These are phyloP conservation scores for Cyclocybe cylindracea DNA, from an alignment of 768 basidiomycete species.

Conservation along the genomic window DNA sequence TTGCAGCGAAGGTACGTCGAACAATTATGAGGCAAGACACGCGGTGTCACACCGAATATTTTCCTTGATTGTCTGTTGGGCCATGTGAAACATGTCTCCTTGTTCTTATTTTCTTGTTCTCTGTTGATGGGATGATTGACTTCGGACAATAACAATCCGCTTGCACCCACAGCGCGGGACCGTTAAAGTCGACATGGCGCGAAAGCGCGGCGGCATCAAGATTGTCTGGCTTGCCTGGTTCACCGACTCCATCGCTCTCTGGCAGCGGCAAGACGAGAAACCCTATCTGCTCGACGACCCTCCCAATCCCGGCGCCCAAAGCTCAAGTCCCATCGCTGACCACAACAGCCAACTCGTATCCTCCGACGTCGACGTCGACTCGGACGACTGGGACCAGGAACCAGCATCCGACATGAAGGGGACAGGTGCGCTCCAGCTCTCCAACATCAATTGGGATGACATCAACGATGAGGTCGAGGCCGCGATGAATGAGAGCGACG, in stretches of 20 bases:
- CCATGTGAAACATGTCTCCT: not conserved
- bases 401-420: conserved; percentile 29
- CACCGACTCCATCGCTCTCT: conserved; percentile 85
- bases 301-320: conserved; percentile 26
- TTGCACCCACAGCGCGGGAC: conserved; percentile 67
- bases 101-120: not conserved
- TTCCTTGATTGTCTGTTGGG: not conserved
- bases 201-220: conserved; percentile 72
- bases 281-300: conserved; percentile 74
- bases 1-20: conserved; percentile 75
- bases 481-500: conserved; percentile 80
- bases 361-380: conserved; percentile 67
- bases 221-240: conserved; percentile 93
- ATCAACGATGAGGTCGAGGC: conserved; percentile 88
- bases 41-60: not conserved
- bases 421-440: conserved; percentile 45
- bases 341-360: conserved; percentile 30
- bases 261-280: conserved; percentile 79
- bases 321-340: conserved; percentile 36
- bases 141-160: conserved; percentile 3
- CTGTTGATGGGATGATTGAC: not conserved
- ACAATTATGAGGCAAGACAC: not conserved
- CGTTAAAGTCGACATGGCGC: conserved; percentile 86
- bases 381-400: conserved; percentile 64
- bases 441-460: conserved; percentile 77